Evolutionary conservation across 495 filamentous ascomycete genomes (phyloP).

Genomic region (Cercophora samala): DNA sequence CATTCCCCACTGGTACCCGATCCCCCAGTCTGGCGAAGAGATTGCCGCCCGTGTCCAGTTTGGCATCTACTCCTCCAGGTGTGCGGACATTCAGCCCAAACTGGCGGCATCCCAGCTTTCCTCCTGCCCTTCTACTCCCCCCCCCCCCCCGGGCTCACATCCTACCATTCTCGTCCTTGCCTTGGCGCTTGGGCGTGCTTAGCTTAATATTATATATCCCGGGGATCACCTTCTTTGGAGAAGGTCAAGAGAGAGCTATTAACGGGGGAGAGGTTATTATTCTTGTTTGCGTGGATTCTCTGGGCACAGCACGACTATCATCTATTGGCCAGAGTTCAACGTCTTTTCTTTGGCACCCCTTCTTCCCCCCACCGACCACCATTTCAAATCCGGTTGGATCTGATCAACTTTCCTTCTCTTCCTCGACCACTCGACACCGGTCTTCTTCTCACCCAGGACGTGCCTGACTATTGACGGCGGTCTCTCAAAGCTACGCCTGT

Average conservation of each 20-base stretch:
- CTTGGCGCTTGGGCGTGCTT: constrained; percentile 5
- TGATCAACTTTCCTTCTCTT: background rate
- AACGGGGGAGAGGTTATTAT: constrained; percentile 22
- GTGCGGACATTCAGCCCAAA: constrained; percentile 26
- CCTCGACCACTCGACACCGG: background rate
- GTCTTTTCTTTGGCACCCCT: constrained; percentile 13
- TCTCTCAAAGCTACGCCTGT: background rate
- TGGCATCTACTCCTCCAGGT: constrained; percentile 15
- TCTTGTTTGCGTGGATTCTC: constrained; percentile 15
- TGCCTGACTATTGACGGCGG: constrained; percentile 4
- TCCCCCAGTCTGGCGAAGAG: constrained; percentile 15
- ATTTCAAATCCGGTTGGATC: constrained; percentile 24
- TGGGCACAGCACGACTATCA: constrained; percentile 17
- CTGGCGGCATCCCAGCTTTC: constrained; percentile 15
- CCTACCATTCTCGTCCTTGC: background rate
- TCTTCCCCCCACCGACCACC: background rate
- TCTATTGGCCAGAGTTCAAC: constrained; percentile 16
- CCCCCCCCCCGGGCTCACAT: background rate
- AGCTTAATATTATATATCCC: constrained; percentile 15
- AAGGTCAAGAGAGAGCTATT: constrained; percentile 23
- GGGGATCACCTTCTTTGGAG: constrained; percentile 17
- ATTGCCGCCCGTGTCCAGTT: constrained; percentile 28
- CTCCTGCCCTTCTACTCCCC: background rate
- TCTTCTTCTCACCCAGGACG: background rate
- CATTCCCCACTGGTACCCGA: constrained; percentile 7